Percentiles rank a stretch among this genome's conserved stretches.
Evolutionary conservation across 495 filamentous ascomycete genomes (phyloP).

Genomic region (Amniculicola lignicola): DNA sequence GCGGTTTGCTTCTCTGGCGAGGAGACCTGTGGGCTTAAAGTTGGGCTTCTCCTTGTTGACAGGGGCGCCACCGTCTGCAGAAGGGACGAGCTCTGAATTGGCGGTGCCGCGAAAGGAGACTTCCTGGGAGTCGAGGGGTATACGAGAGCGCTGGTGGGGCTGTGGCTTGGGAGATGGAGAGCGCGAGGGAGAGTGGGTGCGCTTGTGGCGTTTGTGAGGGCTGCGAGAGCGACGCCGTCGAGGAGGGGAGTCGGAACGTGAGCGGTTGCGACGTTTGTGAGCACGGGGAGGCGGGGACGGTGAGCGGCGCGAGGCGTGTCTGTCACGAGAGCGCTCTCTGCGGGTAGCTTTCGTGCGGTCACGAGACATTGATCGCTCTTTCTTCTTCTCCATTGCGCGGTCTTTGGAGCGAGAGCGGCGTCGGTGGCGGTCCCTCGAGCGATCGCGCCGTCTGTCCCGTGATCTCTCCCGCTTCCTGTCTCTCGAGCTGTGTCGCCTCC

Average conservation of each 20-base stretch:
- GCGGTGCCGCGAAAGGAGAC: slow-evolving; percentile 37
- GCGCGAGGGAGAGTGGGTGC: slow-evolving; percentile 10
- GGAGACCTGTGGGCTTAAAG: slow-evolving; percentile 70
- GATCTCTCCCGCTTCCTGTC: not conserved
- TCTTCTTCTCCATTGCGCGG: not conserved
- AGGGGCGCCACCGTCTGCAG: slow-evolving; percentile 22
- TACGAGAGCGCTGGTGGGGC: slow-evolving; percentile 28
- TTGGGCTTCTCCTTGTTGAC: slow-evolving; percentile 69
- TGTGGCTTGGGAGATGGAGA: slow-evolving; percentile 27
- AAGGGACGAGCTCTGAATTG: slow-evolving; percentile 10
- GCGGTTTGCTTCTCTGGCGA: slow-evolving; percentile 87
- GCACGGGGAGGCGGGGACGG: slow-evolving; percentile 12
- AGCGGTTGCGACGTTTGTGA: slow-evolving; percentile 17
- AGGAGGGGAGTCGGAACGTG: not conserved
- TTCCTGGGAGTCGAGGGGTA: slow-evolving; percentile 41
- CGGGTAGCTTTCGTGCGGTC: not conserved
- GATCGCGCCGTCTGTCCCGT: slow-evolving; percentile 15
- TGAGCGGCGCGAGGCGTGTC: slow-evolving; percentile 8
- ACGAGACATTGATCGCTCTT: not conserved
- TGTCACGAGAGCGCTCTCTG: not conserved
- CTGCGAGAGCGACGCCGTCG: not conserved
- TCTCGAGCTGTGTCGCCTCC: not conserved
- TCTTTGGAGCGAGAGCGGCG: slow-evolving; percentile 4
- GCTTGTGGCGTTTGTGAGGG: slow-evolving; percentile 12
- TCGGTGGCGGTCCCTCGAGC: slow-evolving; percentile 7